Percentiles rank a stretch among this genome's conserved stretches.
These are phyloP conservation scores for Cicer chorassanicum DNA, from an alignment of 306 rosid genomes.

Conservation along the genomic window DNA sequence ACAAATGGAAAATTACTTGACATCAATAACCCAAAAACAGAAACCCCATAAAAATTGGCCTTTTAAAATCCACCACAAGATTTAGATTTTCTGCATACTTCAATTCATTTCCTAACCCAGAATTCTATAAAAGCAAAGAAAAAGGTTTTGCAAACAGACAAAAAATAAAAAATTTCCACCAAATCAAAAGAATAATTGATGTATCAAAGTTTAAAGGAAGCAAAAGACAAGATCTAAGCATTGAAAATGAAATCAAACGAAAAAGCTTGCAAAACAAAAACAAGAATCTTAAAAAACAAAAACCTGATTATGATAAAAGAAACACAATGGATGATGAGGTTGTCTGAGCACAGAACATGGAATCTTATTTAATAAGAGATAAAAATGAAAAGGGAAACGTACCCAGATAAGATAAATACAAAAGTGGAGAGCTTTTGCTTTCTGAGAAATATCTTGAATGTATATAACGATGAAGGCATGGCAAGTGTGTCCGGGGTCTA, in stretches of 20 bases:
- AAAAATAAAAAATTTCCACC: not conserved
- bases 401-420: not conserved
- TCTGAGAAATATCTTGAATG: not conserved
- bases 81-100: not conserved
- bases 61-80: not conserved
- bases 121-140: not conserved
- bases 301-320: not conserved
- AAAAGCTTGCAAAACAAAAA: not conserved
- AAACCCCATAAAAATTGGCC: not conserved
- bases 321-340: not conserved
- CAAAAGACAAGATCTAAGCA: slow-evolving; percentile 46
- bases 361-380: not conserved
- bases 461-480: not conserved
- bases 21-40: slow-evolving; percentile 10
- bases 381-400: slow-evolving; percentile 18
- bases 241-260: slow-evolving; percentile 28
- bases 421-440: not conserved
- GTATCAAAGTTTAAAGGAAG: slow-evolving; percentile 24
- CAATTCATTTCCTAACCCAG: not conserved
- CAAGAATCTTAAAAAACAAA: slow-evolving; percentile 1
- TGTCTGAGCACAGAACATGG: not conserved
- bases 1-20: slow-evolving; percentile 9
- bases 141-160: not conserved
- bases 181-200: not conserved
- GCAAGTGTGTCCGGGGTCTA: not conserved